These are phyloP conservation scores for Aureobasidium sp. DNA, from an alignment of 2,329 filamentous ascomycete species.

Conservation along the genomic window DNA sequence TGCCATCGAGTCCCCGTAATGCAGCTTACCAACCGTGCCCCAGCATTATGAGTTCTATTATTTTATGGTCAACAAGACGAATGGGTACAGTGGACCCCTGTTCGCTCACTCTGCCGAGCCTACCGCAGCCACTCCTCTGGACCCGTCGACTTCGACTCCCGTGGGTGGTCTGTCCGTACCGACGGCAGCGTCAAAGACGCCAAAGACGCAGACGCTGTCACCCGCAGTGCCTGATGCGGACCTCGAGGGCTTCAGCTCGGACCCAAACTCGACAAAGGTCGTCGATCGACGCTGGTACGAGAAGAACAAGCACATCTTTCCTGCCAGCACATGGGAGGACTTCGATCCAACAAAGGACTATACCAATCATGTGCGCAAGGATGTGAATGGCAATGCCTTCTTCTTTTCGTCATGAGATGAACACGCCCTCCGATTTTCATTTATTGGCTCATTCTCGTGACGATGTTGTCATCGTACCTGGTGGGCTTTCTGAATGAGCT, in stretches of 20 bases:
- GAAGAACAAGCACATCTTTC: slow-evolving; percentile 96
- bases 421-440: neutral
- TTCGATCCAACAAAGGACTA: slow-evolving; percentile 90
- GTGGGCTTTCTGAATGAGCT: neutral
- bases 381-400: slow-evolving; percentile 84
- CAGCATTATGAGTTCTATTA: slow-evolving; percentile 98
- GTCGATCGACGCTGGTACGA: slow-evolving; percentile 97
- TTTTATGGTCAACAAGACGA: slow-evolving; percentile 83
- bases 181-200: neutral
- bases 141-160: slow-evolving; percentile 4
- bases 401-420: slow-evolving; percentile 44
- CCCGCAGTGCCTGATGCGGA: slow-evolving; percentile 44
- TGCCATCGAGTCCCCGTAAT: neutral
- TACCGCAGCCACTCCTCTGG: slow-evolving; percentile 35
- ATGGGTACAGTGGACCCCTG: slow-evolving; percentile 65
- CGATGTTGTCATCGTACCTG: neutral
- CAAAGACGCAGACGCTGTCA: slow-evolving; percentile 8
- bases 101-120: slow-evolving; percentile 65
- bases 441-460: neutral
- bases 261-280: slow-evolving; percentile 80
- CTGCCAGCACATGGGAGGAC: slow-evolving; percentile 90
- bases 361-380: slow-evolving; percentile 66
- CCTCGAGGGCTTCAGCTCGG: slow-evolving; percentile 68
- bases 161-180: slow-evolving; percentile 17
- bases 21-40: slow-evolving; percentile 8